phyloP scores from a whole-genome alignment of 352 stramenopile genomes.

The Pythium aristosporum region DNA sequence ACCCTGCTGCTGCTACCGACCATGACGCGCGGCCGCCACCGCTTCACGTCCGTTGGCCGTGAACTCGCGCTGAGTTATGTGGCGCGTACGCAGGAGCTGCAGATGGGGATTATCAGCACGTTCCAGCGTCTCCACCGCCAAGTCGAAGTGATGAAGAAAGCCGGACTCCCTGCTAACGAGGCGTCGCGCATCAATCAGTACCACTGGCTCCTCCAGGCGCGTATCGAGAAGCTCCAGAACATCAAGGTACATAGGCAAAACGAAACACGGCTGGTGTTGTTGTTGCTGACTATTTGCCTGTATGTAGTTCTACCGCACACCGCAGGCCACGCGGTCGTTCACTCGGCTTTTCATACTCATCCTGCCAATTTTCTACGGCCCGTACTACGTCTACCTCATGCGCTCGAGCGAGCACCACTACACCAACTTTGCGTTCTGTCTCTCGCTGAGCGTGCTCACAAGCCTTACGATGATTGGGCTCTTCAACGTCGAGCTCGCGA shows the following conservation, averaged over 20 bases:
- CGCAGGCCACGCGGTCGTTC: constrained; percentile 83
- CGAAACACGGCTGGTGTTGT: background rate
- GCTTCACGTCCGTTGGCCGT: constrained; percentile 53
- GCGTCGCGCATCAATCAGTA: constrained; percentile 89
- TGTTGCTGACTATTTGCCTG: background rate
- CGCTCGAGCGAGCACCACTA: constrained; percentile 47
- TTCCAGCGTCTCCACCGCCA: constrained; percentile 67
- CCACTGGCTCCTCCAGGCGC: constrained; percentile 81
- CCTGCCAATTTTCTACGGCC: constrained; percentile 82
- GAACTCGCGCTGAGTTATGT: constrained; percentile 44
- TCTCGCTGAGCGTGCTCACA: constrained; percentile 71
- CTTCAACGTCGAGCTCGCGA: constrained; percentile 82
- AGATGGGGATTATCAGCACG: constrained; percentile 55
- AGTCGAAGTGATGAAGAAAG: constrained; percentile 76
- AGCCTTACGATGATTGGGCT: constrained; percentile 86
- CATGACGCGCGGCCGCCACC: constrained; percentile 66
- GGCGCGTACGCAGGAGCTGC: constrained; percentile 27
- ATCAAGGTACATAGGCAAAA: constrained; percentile 49
- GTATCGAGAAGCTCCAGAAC: constrained; percentile 82
- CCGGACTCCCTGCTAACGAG: constrained; percentile 76
- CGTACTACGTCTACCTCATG: constrained; percentile 85
- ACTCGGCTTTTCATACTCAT: constrained; percentile 84
- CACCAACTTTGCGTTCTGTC: constrained; percentile 77
- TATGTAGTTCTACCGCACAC: constrained; percentile 76
- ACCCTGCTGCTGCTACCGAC: constrained; percentile 65